Conservation (phyloP, 129 eudicot genomes). For the Tanacetum coccineum region DNA sequence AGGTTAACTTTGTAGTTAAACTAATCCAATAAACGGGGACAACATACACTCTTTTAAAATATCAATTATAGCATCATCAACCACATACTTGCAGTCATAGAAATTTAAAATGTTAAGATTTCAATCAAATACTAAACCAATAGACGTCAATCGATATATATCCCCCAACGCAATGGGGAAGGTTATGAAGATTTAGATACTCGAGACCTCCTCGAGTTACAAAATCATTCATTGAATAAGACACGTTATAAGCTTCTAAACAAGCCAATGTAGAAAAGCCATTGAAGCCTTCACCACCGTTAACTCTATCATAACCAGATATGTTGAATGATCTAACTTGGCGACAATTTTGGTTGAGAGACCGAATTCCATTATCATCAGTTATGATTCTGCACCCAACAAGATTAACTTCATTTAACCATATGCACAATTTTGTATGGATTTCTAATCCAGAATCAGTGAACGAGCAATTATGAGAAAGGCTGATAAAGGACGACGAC, state of each 20-base stretch:
- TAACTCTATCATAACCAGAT: conserved; percentile 32
- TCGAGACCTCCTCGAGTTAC: conserved; percentile 64
- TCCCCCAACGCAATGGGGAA: conserved; percentile 12
- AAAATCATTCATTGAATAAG: conserved; percentile 36
- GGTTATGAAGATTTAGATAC: conserved; percentile 41
- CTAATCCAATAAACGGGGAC: no score
- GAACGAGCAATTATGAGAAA: conserved; percentile 46
- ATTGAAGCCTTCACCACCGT: conserved; percentile 52
- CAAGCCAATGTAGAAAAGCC: conserved; percentile 52
- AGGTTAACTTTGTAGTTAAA: no score
- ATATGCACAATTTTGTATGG: conserved; percentile 44
- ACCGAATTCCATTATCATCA: conserved; percentile 48
- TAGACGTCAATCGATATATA: conserved; percentile 13
- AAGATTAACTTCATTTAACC: conserved; percentile 46
- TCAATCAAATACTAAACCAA: conserved; percentile 35
- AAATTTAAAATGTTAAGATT: conserved; percentile 44
- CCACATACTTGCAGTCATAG: conserved; percentile 29
- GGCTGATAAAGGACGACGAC: conserved; percentile 39
- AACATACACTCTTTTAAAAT: conserved; percentile 57
- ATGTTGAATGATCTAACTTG: conserved; percentile 43
- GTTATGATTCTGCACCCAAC: conserved; percentile 37
- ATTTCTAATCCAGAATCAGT: conserved; percentile 39
- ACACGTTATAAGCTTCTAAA: conserved; percentile 64
- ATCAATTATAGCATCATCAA: conserved; percentile 35
- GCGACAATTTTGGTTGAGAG: conserved; percentile 38